Base-by-base conservation (phyloP, 768 basidiomycete genomes). In the Suillus cothurnatus region DNA sequence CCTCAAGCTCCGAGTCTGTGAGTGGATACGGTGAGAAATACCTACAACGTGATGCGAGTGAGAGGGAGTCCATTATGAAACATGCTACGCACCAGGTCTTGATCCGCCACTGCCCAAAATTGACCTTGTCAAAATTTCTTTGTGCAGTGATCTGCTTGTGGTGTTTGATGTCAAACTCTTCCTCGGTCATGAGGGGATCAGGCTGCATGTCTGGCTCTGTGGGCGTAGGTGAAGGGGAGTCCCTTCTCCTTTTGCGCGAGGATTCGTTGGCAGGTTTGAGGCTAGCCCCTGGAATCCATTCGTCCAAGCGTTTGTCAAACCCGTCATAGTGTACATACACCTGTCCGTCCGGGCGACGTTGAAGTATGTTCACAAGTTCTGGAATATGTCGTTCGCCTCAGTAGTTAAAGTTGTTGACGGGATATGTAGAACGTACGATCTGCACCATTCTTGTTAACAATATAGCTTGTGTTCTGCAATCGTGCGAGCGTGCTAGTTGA, bases 21-120 rank as follows among this genome's bases (percentile, higher is more conserved):
- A 91, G 77, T 19, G 95, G 95, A 75, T 96, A 97, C 1, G 95
- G 95, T 3, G 95, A 97, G 74, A 92, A 95, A 78, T 96, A 96
- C 93, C 95, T 95, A 67, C 6, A 49, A 21, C 61, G 38, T 34
- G 23, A 53, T 14, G 15, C 31, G 12, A 55, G 28, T 65, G 36
- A 41, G 61, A 53, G 23, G 23, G 62, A 23, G 15, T 53, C 26
- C 31, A 50, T 47, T 5, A 56, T 49, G n/a, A 50, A 50, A 66
- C 52, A 52, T 52, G 55, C 55, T 57, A 81, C 88, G 69, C 69
- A 94, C 95, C 95, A 96, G 11, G 94, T 94, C 74, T 88, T 90
- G 71, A 97, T 92, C 74, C 91, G 84, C 87, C 91, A 95, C 32
- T 88, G 82, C 52, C 93, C 93, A 77, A 95, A 94, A 71, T 88